Evolutionary conservation across 1,284 basidiomycete species (phyloP), one percentile per base, ranked within the genome.

Genomic region (Trametes polyzona): DNA sequence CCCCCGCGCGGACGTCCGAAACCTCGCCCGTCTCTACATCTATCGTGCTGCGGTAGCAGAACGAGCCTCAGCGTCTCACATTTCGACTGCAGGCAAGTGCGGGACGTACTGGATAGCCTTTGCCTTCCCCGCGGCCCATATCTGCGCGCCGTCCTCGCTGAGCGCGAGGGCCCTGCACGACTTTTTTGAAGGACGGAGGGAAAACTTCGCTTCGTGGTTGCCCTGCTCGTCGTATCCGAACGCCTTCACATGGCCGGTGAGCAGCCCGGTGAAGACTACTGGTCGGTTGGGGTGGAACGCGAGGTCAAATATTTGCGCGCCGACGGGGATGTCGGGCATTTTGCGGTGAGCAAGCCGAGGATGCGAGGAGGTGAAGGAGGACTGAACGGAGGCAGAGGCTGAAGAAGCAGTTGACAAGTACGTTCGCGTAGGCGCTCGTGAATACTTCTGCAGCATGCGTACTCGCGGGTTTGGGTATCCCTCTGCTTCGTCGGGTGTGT

Each of bases 281-380:
- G 86, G 73, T 35, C 82, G 71, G 1, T 75, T 78, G 0, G 95
- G 95, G 67, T 96, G 93, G 69, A 97, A 97, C 1, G 80, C 83
- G 42, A 97, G 78, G 76, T 97, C 95, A 71, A 97, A 96, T 33
- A 95, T 86, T 73, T 97, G 91, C 21, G 85, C 83, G 47, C 84
- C 85, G 39, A 89, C 80, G 26, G 79, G 76, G 49, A 93, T 86
- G 73, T 90, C 86, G 48, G 90, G 84, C 90, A 90, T 90, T 24
- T 47, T 47, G 19, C 14, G n/a, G n/a, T n/a, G n/a, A n/a, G n/a
- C n/a, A n/a, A n/a, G n/a, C n/a, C n/a, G n/a, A n/a, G n/a, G n/a
- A n/a, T n/a, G 12, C 17, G 33, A 12, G 11, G 33, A n/a, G 33
- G 30, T 32, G 30, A 32, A 32, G 30, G 33, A 35, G 33, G 33